These are phyloP conservation scores for Pythium insidiosum DNA, from an alignment of 352 stramenopile genomes.

Conservation along the genomic window DNA sequence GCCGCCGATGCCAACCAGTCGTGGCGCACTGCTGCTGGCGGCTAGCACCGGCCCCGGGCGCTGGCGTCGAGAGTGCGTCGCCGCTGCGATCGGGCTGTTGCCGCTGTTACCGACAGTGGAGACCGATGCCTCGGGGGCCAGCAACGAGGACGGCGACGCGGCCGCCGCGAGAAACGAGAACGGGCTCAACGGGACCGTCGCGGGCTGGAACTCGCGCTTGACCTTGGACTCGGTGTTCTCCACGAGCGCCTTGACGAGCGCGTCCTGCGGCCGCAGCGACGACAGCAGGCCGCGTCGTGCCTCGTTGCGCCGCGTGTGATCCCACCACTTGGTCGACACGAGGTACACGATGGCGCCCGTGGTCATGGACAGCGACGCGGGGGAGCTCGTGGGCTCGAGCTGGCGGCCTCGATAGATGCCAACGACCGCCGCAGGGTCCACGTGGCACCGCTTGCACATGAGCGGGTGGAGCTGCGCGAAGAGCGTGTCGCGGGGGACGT, in stretches of 20 bases:
- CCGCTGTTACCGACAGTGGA: too few relatives aligned
- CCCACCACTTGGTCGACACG: slow-evolving; percentile 42
- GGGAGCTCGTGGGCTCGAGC: slow-evolving; percentile 26
- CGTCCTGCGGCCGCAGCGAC: slow-evolving; percentile 38
- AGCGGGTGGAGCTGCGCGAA: slow-evolving; percentile 26
- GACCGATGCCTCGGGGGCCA: too few relatives aligned
- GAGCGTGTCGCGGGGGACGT: slow-evolving; percentile 24
- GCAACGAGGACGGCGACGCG: not conserved
- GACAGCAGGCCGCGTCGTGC: slow-evolving; percentile 34
- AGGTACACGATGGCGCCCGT: slow-evolving; percentile 35
- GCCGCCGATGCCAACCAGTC: too few relatives aligned
- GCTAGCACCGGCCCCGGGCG: too few relatives aligned
- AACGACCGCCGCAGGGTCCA: slow-evolving; percentile 13
- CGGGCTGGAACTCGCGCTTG: slow-evolving; percentile 18
- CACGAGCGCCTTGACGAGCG: slow-evolving; percentile 34
- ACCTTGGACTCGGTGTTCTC: slow-evolving; percentile 30
- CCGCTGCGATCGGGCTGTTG: too few relatives aligned
- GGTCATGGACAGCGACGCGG: slow-evolving; percentile 25
- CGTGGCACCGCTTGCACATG: slow-evolving; percentile 33
- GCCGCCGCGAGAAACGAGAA: not conserved
- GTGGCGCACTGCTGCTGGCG: too few relatives aligned
- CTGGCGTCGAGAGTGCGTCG: too few relatives aligned
- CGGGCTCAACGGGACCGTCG: too few relatives aligned
- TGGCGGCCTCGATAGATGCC: slow-evolving; percentile 38
- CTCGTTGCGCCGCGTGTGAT: slow-evolving; percentile 43